Evolutionary conservation across 2,329 filamentous ascomycete genomes (phyloP), one percentile per base, ranked within the genome.

Genomic region (Hymenoscyphus linearis): DNA sequence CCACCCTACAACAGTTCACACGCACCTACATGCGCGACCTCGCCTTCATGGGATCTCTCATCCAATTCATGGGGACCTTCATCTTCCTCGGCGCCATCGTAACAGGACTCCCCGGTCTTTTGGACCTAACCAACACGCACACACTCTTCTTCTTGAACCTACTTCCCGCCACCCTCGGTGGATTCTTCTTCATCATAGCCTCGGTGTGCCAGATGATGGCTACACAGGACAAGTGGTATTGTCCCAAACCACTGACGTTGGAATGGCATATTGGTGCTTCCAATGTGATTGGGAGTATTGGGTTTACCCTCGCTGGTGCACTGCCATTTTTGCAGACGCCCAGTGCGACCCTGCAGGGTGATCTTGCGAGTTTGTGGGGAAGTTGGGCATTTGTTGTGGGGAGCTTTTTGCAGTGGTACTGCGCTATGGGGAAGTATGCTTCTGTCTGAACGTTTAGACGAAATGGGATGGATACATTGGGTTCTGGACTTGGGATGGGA

Each of bases 381-480:
- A 67, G 67, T 65, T 65, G 60, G 60, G 64, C 64, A 5, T 69
- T 66, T 53, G 57, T 67, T 34, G 16, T 66, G 25, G 66, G 64
- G 18, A 62, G 63, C 35, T 26, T 61, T 27, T 40, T 69, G 44
- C 67, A 69, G 61, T 69, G 64, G 66, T 69, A 67, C 59, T 36
- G 40, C n/a, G 59, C 62, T 40, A 64, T 68, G 61, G 61, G 47
- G 55, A 60, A 60, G 47, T 65, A 64, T 62, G 35, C 52, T 57
- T 65, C 31, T 31, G 31, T 7, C 10, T 31, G 31, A 31, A 9
- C n/a, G n/a, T n/a, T 9, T 7, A 31, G 10, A 5, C 31, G 31
- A n/a, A 36, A 59, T 40, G 9, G 4, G 44, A 18, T 25, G 13
- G 5, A 34, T 53, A 34, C 16, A 53, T 31, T 14, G 26, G 40